Evolutionary conservation across 306 rosid species (phyloP), one percentile per base, ranked within the genome.

Genomic region (Pterocarpus santalinus): DNA sequence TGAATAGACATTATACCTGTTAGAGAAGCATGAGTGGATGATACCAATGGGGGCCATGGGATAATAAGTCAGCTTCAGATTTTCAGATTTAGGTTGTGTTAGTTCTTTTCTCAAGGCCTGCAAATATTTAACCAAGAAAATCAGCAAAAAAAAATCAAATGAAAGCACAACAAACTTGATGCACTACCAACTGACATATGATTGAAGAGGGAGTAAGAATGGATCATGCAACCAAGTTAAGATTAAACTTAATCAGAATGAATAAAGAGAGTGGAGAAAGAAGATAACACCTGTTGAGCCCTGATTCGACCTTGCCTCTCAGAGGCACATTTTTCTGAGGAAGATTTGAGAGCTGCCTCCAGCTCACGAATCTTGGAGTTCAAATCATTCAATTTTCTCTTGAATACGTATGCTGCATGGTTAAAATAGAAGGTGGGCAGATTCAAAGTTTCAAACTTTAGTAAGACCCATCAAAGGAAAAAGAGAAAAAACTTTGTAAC

Each of bases 271-370:
- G 22, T 47, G 34, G 2, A 32, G 39, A 17, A 62, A 70, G 49
- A n/a, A 47, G 14, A 32, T 7, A 11, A 67, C 7, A 92, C 97
- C 97, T 91, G 94, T 81, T 95, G 99, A 68, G 98, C 95, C 79
- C 91, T 93, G 80, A 95, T 91, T 77, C 99, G 97, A 65, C 98
- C 99, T 86, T 90, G 91, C 51, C 99, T 89, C 77, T 95, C 99
- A 34, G 97, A 88, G 41, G 81, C 75, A 82, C 94, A 90, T 67
- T 89, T 88, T 1, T 87, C 85, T 4, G 66, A 41, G 64, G 83
- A 88, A 52, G 87, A 83, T 33, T 89, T 83, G 86, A 95, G 94
- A 70, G 95, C 90, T 32, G 78, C 77, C 82, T 93, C 90, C 16
- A 95, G 87, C 68, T 89, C 89, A 13, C 36, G 79, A 33, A 93